phyloP scores from a whole-genome alignment of 2,329 filamentous ascomycete genomes.

The Aspergillus aculeatinus region DNA sequence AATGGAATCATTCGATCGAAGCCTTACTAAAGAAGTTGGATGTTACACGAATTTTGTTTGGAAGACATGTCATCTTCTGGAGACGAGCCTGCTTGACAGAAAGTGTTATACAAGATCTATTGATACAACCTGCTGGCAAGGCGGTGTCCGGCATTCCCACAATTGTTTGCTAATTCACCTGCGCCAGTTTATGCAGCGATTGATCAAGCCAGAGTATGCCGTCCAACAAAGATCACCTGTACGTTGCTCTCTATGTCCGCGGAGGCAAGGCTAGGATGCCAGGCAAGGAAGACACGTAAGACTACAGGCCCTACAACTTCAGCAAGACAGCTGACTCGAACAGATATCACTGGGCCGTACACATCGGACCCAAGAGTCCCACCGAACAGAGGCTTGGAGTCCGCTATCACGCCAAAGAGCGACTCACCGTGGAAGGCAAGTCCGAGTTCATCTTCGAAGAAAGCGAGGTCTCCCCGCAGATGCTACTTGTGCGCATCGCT shows the following conservation, averaged over 20 bases:
- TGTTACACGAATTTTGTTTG: too few relatives aligned
- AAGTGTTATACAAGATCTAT: too few relatives aligned
- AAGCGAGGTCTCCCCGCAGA: slow-evolving; percentile 3
- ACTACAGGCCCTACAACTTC: too few relatives aligned
- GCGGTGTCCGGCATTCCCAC: too few relatives aligned
- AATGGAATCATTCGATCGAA: too few relatives aligned
- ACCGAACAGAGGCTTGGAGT: slow-evolving; percentile 18
- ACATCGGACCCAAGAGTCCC: slow-evolving; percentile 41
- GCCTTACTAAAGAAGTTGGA: too few relatives aligned
- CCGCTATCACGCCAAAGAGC: slow-evolving; percentile 38
- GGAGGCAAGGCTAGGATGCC: slow-evolving; percentile 25
- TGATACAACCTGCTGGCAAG: too few relatives aligned
- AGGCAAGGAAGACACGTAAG: slow-evolving; percentile 29
- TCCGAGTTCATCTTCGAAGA: slow-evolving; percentile 7
- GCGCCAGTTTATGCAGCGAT: too few relatives aligned
- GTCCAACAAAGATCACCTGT: slow-evolving; percentile 33
- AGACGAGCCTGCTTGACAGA: too few relatives aligned
- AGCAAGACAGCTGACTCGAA: background rate
- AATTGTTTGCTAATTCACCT: too few relatives aligned
- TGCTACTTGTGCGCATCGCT: slow-evolving; percentile 34
- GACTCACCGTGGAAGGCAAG: slow-evolving; percentile 5
- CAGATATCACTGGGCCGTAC: slow-evolving; percentile 43
- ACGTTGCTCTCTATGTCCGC: slow-evolving; percentile 31
- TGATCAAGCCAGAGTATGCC: background rate
- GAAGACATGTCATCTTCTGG: too few relatives aligned